Evolutionary conservation across 805 yeast genomes (phyloP).

Genomic region (Kuraishia piskuri): DNA sequence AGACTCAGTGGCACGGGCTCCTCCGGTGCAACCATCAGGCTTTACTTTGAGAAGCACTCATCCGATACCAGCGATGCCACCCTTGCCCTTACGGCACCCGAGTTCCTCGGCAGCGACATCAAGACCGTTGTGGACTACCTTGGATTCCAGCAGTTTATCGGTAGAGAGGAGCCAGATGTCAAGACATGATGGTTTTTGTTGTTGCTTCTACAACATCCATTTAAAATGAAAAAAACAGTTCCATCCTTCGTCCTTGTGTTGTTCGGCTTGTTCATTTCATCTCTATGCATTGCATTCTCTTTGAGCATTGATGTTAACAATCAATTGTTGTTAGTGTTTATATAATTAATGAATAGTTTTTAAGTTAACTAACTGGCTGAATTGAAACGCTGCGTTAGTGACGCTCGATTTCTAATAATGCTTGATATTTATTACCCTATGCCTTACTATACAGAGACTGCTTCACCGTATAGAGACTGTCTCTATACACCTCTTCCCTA

Average conservation of each 20-base stretch:
- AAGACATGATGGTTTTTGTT: conserved; percentile 40
- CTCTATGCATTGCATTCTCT: not conserved
- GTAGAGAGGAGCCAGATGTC: conserved; percentile 84
- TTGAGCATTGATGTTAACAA: not conserved
- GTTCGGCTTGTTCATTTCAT: not conserved
- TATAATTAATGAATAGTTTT: not conserved
- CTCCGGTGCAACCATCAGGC: conserved; percentile 92
- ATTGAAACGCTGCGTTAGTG: too few relatives aligned
- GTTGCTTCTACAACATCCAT: too few relatives aligned
- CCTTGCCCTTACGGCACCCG: conserved; percentile 44
- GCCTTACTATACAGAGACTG: not conserved
- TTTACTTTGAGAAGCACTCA: conserved; percentile 82
- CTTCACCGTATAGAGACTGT: not conserved
- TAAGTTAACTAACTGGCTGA: too few relatives aligned
- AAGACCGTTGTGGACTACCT: conserved; percentile 56
- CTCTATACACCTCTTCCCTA: conserved; percentile 16
- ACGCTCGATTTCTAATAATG: not conserved
- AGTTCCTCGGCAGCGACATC: conserved; percentile 58
- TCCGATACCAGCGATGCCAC: conserved; percentile 41
- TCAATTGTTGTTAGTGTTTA: not conserved
- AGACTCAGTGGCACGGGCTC: conserved; percentile 97
- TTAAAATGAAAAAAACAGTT: too few relatives aligned
- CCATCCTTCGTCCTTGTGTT: not conserved
- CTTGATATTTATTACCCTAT: not conserved
- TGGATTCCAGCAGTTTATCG: conserved; percentile 63